Base-by-base conservation (phyloP, 2,329 filamentous ascomycete species). In the Diaporthe vaccinii region DNA sequence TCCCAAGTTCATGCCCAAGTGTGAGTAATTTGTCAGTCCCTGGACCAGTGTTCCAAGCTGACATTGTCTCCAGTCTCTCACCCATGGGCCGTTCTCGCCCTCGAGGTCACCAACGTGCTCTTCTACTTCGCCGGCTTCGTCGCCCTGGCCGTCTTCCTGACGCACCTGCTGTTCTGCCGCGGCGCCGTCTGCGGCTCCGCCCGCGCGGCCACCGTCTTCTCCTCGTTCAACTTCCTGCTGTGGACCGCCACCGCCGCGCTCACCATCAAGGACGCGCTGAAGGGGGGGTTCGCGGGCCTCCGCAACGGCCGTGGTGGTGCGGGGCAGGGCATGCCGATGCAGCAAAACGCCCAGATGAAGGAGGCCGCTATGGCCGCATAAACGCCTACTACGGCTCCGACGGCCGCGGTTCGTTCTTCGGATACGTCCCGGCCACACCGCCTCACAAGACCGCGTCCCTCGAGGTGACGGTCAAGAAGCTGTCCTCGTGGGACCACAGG, bases 61-160 rank as follows among this genome's bases (percentile, higher is more conserved):
- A 44, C 61, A 46, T 15, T 1, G 22, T 14, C 3, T 12, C n/a
- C 72, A 87, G 84, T 84, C 53, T 86, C 86, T 46, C 86, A 90
- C 80, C 86, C 89, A 41, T 88, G 87, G 77, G 85, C 83, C 15
- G 84, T 86, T 57, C 80, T 92, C 46, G 84, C 82, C 36, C 77
- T 91, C 76, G 90, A 92, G 78, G 79, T 84, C 46, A 73, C 85
- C 78, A 92, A 91, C 80, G 83, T 86, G 6, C 77, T 91, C 74
- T 88, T 92, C 80, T 91, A 90, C 83, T 89, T 92, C 81, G 84
- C 86, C 28, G 90, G 90, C 74, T 92, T 92, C 83, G 86, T 91
- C 78, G 89, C 89, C 14, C 85, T 92, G 28, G 85, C 89, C 58
- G 86, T 89, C 77, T 92, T 91, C 83, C 86, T 92, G 77, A 84